Evolutionary conservation across 768 basidiomycete genomes (phyloP).

Genomic region (Suillus variegatus): DNA sequence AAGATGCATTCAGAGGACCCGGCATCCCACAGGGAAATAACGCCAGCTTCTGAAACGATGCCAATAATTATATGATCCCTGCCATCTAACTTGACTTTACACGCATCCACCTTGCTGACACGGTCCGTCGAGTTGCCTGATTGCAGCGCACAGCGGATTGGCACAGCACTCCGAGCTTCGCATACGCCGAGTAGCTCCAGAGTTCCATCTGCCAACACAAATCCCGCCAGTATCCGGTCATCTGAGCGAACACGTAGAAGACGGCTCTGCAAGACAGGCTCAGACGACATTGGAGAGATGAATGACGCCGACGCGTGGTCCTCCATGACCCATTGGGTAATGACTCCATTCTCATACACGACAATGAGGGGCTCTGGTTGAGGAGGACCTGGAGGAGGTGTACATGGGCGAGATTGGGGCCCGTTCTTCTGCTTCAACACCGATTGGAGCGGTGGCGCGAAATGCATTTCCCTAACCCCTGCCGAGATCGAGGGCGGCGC

Average conservation of each 20-base stretch:
- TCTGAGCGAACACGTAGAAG: constrained; percentile 51
- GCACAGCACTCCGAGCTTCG: constrained; percentile 42
- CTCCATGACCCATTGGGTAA: constrained; percentile 51
- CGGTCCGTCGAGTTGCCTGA: constrained; percentile 61
- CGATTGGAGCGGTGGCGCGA: constrained; percentile 27
- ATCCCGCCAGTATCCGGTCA: constrained; percentile 52
- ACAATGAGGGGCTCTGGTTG: constrained; percentile 39
- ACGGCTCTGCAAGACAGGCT: constrained; percentile 47
- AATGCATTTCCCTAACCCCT: constrained; percentile 56
- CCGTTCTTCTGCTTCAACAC: constrained; percentile 19
- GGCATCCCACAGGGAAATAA: constrained; percentile 77
- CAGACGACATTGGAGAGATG: constrained; percentile 47
- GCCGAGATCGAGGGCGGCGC: constrained; percentile 43
- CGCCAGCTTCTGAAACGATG: constrained; percentile 63
- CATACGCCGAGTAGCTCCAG: constrained; percentile 61
- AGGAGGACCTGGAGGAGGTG: constrained; percentile 12
- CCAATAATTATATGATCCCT: constrained; percentile 54
- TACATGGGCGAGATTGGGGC: constrained; percentile 14
- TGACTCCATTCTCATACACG: constrained; percentile 61
- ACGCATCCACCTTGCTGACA: constrained; percentile 55
- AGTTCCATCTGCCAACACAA: constrained; percentile 65
- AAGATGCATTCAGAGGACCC: constrained; percentile 62
- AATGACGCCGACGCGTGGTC: constrained; percentile 23
- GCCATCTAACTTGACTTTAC: constrained; percentile 52
- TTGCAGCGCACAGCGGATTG: constrained; percentile 49